phyloP scores from a whole-genome alignment of 2,329 filamentous ascomycete genomes.

The Colletotrichum coccodes region DNA sequence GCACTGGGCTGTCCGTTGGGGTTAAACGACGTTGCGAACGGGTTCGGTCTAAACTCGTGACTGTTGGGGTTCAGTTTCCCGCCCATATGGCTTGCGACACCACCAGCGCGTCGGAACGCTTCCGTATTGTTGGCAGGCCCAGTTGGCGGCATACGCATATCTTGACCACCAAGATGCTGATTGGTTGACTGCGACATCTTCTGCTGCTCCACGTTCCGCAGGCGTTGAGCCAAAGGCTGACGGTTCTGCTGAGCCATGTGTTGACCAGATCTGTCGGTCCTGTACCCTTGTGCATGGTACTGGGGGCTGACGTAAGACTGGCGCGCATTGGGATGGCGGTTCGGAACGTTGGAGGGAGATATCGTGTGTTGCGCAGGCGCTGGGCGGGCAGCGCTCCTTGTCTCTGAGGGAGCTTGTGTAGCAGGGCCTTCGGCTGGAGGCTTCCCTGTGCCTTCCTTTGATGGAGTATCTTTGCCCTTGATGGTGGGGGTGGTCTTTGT shows the following conservation, averaged over 20 bases:
- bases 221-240: slow-evolving; percentile 57
- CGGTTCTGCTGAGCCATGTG: slow-evolving; percentile 52
- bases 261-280: slow-evolving; percentile 57
- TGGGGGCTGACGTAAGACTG: slow-evolving; percentile 58
- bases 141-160: slow-evolving; percentile 77
- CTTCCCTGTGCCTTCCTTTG: slow-evolving; percentile 58
- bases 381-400: slow-evolving; percentile 43
- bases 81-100: slow-evolving; percentile 60
- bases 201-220: slow-evolving; percentile 63
- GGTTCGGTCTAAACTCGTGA: slow-evolving; percentile 86
- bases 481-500: slow-evolving; percentile 55
- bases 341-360: slow-evolving; percentile 42
- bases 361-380: slow-evolving; percentile 45
- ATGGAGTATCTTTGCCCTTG: slow-evolving; percentile 64
- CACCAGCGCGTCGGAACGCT: slow-evolving; percentile 64
- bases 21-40: slow-evolving; percentile 83
- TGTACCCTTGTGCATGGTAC: slow-evolving; percentile 58
- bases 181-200: slow-evolving; percentile 56
- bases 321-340: slow-evolving; percentile 60
- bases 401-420: slow-evolving; percentile 37
- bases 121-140: slow-evolving; percentile 73
- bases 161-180: slow-evolving; percentile 66
- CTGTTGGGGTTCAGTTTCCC: slow-evolving; percentile 73
- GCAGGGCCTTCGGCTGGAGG: slow-evolving; percentile 37
- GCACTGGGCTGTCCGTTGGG: slow-evolving; percentile 74